phyloP scores from a whole-genome alignment of 108 stramenopile genomes.

The Epithemia pelagica region DNA sequence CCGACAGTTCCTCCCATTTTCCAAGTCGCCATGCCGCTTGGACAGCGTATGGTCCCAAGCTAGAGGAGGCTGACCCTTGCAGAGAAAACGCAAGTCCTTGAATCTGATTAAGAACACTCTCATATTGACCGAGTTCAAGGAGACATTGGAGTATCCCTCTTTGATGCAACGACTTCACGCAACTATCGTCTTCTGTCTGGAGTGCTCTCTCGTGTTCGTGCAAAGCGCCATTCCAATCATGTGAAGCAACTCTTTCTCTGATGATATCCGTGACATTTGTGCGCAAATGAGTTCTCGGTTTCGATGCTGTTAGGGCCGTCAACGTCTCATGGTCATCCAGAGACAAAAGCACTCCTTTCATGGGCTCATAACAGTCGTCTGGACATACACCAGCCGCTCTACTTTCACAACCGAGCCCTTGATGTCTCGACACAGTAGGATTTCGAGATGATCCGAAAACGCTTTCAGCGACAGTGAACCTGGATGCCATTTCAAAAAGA shows the following conservation, averaged over 20 bases:
- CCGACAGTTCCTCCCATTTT: conserved; percentile 60
- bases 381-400: conserved; percentile 19
- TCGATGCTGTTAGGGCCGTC: conserved; percentile 31
- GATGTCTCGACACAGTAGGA: neutral
- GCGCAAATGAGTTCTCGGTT: conserved; percentile 7
- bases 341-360: conserved; percentile 47
- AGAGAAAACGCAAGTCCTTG: conserved; percentile 17
- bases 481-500: conserved; percentile 63
- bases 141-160: conserved; percentile 60
- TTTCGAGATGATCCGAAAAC: conserved; percentile 14
- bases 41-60: conserved; percentile 43
- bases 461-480: conserved; percentile 21
- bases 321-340: conserved; percentile 78
- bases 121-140: conserved; percentile 74
- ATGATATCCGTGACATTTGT: conserved; percentile 36
- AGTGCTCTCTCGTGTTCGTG: conserved; percentile 76
- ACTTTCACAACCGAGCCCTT: neutral
- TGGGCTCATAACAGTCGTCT: conserved; percentile 32
- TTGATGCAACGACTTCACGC: conserved; percentile 16
- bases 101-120: conserved; percentile 76
- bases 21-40: conserved; percentile 87
- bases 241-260: conserved; percentile 53
- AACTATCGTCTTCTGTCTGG: conserved; percentile 17
- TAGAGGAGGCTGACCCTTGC: neutral
- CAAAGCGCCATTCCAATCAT: conserved; percentile 67